Conservation (phyloP, 176 grass and related monocot genomes). For the Zea mays region Zm-B73-REFERENCE-NAM-5.0 NC_050105.1:10047001-10047500, state of each 20-base stretch:
- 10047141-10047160: neutral
- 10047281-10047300: constrained; percentile 69
- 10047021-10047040: neutral
- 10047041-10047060: neutral
- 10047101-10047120: neutral
- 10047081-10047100: neutral
- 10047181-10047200: neutral
- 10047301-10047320: constrained; percentile 72
- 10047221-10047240: neutral
- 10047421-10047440: constrained; percentile 88
- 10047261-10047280: constrained; percentile 79
- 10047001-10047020: neutral
- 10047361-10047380: constrained; percentile 63
- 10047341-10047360: constrained; percentile 71
- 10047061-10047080: neutral
- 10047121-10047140: neutral
- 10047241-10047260: neutral
- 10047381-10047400: constrained; percentile 65
- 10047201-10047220: neutral
- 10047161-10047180: neutral
- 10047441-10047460: constrained; percentile 76
- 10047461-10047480: constrained; percentile 64
- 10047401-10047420: constrained; percentile 72
- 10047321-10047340: constrained; percentile 70
- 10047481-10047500: constrained; percentile 92